Base-by-base conservation (phyloP, 2,329 filamentous ascomycete species). In the Trichoderma brevicompactum region DNA sequence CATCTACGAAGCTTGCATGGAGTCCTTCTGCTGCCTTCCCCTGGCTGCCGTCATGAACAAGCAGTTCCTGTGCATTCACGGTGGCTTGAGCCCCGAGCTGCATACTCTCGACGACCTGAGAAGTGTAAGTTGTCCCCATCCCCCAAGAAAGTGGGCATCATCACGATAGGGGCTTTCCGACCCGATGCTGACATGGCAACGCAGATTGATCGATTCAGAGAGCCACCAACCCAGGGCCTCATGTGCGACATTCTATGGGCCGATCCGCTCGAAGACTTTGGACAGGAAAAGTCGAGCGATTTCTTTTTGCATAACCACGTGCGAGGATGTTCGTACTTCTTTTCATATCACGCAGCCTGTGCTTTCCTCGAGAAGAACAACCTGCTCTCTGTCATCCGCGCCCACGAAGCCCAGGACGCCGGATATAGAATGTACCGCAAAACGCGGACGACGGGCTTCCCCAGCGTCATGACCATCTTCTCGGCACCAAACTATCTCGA, bases 161-260 rank as follows among this genome's bases (percentile, higher is more conserved):
- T 7, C 13, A 7, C 19, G n/a, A 41, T 12, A 7, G 28, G 2
- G 43, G 8, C 15, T 2, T 17, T 28, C 23, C 23, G 23, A 41
- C 2, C 7, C 34, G 52, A 44, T 55, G 66, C 69, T 72, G 54
- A 71, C 69, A 8, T 56, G 32, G 32, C 23, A 38, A 43, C 43
- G 13, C 70, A 96, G 90, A 96, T 99, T 78, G 94, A 99, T 78
- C 93, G 95, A 67, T 99, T 99, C 87, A 88, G 94, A 67, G 95
- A 99, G 79, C 95, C 95, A 52, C 95, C 95, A 3, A 99, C 95
- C 2, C 94, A 98, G 75, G 95, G 95, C 56, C 83, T 99, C 71
- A 99, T 99, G 95, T 99, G 95, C 80, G 95, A 99, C 76, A 97
- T 99, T 68, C 90, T 99, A 32, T 99, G 95, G 95, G 95, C 95